phyloP scores from a whole-genome alignment of 495 filamentous ascomycete genomes.

The Podospora australis region DNA sequence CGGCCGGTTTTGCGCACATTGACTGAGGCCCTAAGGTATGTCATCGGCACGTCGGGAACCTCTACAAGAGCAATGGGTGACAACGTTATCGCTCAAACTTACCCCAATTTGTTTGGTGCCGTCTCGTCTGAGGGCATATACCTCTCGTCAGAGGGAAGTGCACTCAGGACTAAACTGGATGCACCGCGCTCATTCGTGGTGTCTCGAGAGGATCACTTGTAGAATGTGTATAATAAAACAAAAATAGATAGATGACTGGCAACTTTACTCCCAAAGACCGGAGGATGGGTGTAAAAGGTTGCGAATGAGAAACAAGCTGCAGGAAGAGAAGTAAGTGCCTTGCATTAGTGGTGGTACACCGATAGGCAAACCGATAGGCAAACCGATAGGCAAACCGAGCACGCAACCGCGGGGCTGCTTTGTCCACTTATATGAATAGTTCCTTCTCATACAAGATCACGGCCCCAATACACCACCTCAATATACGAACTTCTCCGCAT shows the following conservation, averaged over 20 bases:
- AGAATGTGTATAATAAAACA: too few relatives aligned
- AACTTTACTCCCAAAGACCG: too few relatives aligned
- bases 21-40: constrained; percentile 5
- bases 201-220: too few relatives aligned
- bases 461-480: not conserved
- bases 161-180: constrained; percentile 36
- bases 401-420: not conserved
- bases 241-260: too few relatives aligned
- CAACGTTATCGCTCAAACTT: not conserved
- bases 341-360: too few relatives aligned
- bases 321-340: too few relatives aligned
- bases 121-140: constrained; percentile 37
- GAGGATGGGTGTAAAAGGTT: too few relatives aligned
- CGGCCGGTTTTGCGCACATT: not conserved
- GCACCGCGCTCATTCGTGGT: constrained; percentile 25
- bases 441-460: not conserved
- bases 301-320: too few relatives aligned
- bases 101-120: constrained; percentile 32
- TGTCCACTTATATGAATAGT: too few relatives aligned
- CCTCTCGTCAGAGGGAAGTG: constrained; percentile 10
- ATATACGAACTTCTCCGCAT: not conserved
- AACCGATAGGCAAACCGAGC: too few relatives aligned
- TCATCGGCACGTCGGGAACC: constrained; percentile 2
- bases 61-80: not conserved
- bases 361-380: too few relatives aligned